Percentiles rank a stretch among this genome's conserved stretches.
These are phyloP conservation scores for Ustilago shanxiensis DNA, from an alignment of 1,284 basidiomycete genomes.

Conservation along the genomic window DNA sequence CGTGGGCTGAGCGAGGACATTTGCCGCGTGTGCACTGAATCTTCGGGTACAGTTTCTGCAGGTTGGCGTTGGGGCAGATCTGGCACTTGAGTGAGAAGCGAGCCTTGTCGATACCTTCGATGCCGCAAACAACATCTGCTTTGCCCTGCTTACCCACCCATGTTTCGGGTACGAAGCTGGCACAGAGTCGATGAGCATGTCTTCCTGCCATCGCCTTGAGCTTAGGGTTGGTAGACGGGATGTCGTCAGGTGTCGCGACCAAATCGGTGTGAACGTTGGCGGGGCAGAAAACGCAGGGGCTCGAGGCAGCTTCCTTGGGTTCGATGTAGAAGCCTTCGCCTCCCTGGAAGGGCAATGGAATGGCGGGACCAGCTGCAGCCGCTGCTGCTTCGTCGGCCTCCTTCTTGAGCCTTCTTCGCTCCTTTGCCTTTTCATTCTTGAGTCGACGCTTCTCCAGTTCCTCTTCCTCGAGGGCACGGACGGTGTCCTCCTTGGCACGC, in stretches of 20 bases:
- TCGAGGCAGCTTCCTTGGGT: constrained; percentile 21
- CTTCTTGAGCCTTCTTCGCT: constrained; percentile 41
- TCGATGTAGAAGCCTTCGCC: constrained; percentile 46
- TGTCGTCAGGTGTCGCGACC: constrained; percentile 45
- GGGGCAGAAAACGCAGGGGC: constrained; percentile 71
- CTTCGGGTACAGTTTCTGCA: constrained; percentile 85
- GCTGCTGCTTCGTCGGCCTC: constrained; percentile 31
- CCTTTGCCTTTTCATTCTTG: constrained; percentile 46
- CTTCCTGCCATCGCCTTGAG: constrained; percentile 35
- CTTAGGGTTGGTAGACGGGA: constrained; percentile 29
- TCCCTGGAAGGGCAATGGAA: constrained; percentile 33
- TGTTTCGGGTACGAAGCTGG: constrained; percentile 65
- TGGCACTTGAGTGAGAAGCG: constrained; percentile 78
- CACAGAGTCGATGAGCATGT: constrained; percentile 67
- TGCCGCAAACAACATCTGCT: constrained; percentile 56
- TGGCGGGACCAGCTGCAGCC: constrained; percentile 20
- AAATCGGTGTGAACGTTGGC: constrained; percentile 49
- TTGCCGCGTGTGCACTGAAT: constrained; percentile 94
- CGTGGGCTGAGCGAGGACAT: constrained; percentile 92
- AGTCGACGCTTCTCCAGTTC: constrained; percentile 42
- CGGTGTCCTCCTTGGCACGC: constrained; percentile 67
- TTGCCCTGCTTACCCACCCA: constrained; percentile 59
- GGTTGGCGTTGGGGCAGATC: constrained; percentile 78
- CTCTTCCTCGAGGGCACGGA: constrained; percentile 38
- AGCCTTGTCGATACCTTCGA: constrained; percentile 58